Evolutionary conservation across 257 asterid species (phyloP).

Genomic region (Gentiana dahurica): DNA sequence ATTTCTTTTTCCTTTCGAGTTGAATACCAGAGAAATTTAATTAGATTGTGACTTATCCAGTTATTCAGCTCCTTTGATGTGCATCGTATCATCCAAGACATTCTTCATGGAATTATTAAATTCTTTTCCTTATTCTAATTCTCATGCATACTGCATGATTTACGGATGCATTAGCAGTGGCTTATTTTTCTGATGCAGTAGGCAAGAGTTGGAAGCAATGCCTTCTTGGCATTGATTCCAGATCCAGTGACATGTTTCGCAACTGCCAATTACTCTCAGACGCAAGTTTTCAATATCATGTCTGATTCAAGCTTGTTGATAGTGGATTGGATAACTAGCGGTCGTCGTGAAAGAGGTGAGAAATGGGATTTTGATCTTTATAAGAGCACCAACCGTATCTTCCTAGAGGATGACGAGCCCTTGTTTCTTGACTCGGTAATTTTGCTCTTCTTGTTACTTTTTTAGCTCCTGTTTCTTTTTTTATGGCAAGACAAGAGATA

Average conservation of each 20-base stretch:
- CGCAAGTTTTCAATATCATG: constrained; percentile 50
- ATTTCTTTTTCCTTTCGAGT: no score
- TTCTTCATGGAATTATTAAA: no score
- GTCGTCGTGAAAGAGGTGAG: constrained; percentile 87
- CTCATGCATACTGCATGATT: not conserved
- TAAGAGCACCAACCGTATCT: constrained; percentile 69
- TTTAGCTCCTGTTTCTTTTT: not conserved
- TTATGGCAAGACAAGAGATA: no score
- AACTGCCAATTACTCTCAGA: constrained; percentile 76
- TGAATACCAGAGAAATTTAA: no score
- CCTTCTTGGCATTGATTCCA: constrained; percentile 76
- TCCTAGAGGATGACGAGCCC: constrained; percentile 42
- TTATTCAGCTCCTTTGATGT: no score
- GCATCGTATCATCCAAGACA: no score
- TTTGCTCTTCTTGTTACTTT: constrained; percentile 5
- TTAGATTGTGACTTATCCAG: no score
- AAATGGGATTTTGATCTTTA: constrained; percentile 76
- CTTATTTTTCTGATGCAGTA: constrained; percentile 37
- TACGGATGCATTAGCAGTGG: constrained; percentile 18
- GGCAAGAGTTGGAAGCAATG: constrained; percentile 61
- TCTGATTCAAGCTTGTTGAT: constrained; percentile 65
- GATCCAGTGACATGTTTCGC: constrained; percentile 98
- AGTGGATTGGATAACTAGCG: constrained; percentile 97
- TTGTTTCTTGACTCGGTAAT: constrained; percentile 79
- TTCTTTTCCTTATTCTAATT: not conserved